These are phyloP conservation scores for Cylindrotheca closterium DNA, from an alignment of 108 stramenopile species.

Conservation along the genomic window DNA sequence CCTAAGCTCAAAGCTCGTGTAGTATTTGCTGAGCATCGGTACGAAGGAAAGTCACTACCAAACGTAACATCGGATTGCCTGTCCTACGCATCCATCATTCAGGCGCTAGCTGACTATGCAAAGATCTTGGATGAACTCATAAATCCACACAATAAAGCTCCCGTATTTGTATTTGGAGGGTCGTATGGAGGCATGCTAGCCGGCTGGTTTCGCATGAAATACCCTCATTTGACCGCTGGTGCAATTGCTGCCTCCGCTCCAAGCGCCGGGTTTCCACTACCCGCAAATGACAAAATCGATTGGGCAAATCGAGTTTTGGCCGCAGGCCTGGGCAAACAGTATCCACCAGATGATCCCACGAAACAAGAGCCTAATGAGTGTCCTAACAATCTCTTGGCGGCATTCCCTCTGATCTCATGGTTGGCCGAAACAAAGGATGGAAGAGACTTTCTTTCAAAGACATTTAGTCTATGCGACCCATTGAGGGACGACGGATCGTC, in stretches of 20 bases:
- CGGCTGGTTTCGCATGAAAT: constrained; percentile 85
- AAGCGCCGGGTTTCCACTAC: constrained; percentile 37
- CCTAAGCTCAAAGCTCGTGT: constrained; percentile 61
- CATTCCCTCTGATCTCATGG: constrained; percentile 50
- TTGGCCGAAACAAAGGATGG: constrained; percentile 16
- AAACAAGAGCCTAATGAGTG: constrained; percentile 42
- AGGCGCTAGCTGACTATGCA: constrained; percentile 89
- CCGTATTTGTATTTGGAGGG: constrained; percentile 87
- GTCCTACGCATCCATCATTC: constrained; percentile 44
- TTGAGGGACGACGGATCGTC: constrained; percentile 19
- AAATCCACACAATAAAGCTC: constrained; percentile 12
- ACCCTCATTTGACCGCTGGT: constrained; percentile 77
- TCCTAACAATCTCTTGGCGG: constrained; percentile 36
- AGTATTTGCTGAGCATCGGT: constrained; percentile 91
- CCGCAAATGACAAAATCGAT: constrained; percentile 38
- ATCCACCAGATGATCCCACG: constrained; percentile 27
- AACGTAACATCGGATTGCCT: constrained; percentile 29
- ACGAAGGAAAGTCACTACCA: constrained; percentile 72
- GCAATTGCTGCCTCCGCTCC: constrained; percentile 86
- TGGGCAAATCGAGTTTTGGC: constrained; percentile 41
- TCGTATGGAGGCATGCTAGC: constrained; percentile 93
- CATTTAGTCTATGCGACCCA: constrained; percentile 54
- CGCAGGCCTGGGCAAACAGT: constrained; percentile 26
- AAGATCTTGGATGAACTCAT: constrained; percentile 43
- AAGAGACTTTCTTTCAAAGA: constrained; percentile 17